Evolutionary conservation across 495 filamentous ascomycete genomes (phyloP), one percentile per base, ranked within the genome.

Genomic region (Neurospora tetrasperma): DNA sequence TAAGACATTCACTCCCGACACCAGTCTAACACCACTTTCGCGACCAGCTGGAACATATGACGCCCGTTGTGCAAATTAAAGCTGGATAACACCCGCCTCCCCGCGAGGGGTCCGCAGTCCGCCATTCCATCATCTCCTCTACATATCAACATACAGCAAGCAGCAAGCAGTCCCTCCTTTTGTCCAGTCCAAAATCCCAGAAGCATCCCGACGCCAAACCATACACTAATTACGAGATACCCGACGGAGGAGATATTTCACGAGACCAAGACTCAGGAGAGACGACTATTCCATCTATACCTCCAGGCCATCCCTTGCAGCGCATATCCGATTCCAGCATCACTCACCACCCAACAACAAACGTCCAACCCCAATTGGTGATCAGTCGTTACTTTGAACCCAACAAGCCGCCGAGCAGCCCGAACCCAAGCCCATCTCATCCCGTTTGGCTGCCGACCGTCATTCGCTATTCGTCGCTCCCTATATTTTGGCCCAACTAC

Each of bases 11-110:
- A 35, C 54, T 66, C 54, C 54, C 54, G 54, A 66, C 54, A 66
- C 54, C 54, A 3, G 54, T 66, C 54, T 35, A 18, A 66, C 27
- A 66, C 6, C 3, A 0, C 11, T 59, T 38, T 38, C 35, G 5
- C 35, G 4, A 38, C 35, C 35, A 38, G 35, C 48, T 40, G 39
- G 71, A 73, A 72, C 76, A 72, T 74, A 78, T 79, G 79, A 78
- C 78, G 77, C 72, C 73, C 54, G 54, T 27, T 70, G 73, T 74
- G 72, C 72, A 71, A 73, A 71, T 72, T 62, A 62, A 71, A 74
- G 76, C 76, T 66, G 54, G 54, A 66, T 66, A 66, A 66, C 54
- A 66, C 54, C 54, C 54, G 54, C 54, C 54, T 66, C 54, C 54
- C 54, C 54, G 54, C 54, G 54, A 66, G 54, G 54, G 54, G 54